Conservation (phyloP, 768 basidiomycete species). For the Mycena kentingensis region DNA sequence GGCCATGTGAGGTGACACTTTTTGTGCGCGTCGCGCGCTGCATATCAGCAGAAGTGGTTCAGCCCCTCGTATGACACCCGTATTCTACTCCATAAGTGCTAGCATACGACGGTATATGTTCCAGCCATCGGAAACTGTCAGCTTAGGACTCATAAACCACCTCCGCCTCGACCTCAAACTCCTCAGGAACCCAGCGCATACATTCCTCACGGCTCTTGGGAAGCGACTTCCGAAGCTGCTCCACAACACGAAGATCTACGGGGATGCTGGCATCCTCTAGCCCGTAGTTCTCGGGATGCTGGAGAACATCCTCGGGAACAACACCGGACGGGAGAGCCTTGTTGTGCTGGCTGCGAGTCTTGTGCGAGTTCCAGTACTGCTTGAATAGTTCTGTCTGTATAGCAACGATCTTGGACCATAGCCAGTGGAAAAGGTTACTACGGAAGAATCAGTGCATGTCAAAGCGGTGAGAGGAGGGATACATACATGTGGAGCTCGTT, state of each 20-base stretch:
- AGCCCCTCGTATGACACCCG: no score
- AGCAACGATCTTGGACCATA: background rate
- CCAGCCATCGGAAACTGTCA: background rate
- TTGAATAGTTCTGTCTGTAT: background rate
- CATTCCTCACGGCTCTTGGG: constrained; percentile 4
- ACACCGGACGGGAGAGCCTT: constrained; percentile 11
- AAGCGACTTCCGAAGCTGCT: background rate
- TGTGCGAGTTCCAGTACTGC: constrained; percentile 7
- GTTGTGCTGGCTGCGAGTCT: background rate
- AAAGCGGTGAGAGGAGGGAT: background rate
- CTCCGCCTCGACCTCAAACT: constrained; percentile 1
- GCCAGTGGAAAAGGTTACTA: background rate
- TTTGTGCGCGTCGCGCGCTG: no score
- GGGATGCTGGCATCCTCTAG: constrained; percentile 2
- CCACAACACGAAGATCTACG: background rate
- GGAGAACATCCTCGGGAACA: background rate
- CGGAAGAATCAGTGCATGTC: background rate
- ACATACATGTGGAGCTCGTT: background rate
- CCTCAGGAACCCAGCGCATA: constrained; percentile 8
- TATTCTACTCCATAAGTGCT: no score
- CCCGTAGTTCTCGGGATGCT: constrained; percentile 4
- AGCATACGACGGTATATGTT: constrained; percentile 4
- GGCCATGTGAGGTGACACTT: no score
- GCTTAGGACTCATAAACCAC: background rate
- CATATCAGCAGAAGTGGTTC: no score